phyloP scores from a whole-genome alignment of 306 rosid genomes.

The Albizia julibrissin region DNA sequence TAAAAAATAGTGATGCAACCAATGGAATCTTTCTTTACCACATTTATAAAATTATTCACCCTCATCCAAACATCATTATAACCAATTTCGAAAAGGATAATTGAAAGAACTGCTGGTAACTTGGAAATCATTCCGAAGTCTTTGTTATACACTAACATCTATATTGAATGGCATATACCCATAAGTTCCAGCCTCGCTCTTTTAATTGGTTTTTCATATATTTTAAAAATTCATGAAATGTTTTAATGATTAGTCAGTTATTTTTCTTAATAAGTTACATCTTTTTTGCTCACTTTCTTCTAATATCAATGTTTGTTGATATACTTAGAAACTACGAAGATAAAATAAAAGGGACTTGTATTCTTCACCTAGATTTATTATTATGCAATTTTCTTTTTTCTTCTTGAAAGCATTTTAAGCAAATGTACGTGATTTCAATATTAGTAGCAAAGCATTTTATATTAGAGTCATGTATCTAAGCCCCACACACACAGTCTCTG shows the following conservation, averaged over 20 bases:
- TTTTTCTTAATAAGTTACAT: not conserved
- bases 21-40: slow-evolving; percentile 10
- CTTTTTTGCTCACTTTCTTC: not conserved
- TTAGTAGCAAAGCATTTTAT: not conserved
- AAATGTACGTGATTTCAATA: not conserved
- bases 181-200: not conserved
- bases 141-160: too few species aligned
- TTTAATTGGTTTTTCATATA: not conserved
- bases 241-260: not conserved
- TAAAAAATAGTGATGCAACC: slow-evolving; percentile 6
- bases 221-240: not conserved
- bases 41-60: too few species aligned
- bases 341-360: not conserved
- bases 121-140: not conserved
- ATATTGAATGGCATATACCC: not conserved
- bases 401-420: not conserved
- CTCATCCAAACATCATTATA: too few species aligned
- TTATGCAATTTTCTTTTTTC: not conserved
- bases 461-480: not conserved
- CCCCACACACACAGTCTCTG: not conserved
- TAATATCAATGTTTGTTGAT: not conserved
- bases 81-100: slow-evolving; percentile 8
- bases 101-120: not conserved
- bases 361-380: not conserved
- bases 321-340: not conserved